A percentile compares a stretch with the other conserved stretches of the same genome.
These are phyloP conservation scores for Botryotinia calthae DNA, from an alignment of 2,329 filamentous ascomycete genomes.

Conservation along the genomic window DNA sequence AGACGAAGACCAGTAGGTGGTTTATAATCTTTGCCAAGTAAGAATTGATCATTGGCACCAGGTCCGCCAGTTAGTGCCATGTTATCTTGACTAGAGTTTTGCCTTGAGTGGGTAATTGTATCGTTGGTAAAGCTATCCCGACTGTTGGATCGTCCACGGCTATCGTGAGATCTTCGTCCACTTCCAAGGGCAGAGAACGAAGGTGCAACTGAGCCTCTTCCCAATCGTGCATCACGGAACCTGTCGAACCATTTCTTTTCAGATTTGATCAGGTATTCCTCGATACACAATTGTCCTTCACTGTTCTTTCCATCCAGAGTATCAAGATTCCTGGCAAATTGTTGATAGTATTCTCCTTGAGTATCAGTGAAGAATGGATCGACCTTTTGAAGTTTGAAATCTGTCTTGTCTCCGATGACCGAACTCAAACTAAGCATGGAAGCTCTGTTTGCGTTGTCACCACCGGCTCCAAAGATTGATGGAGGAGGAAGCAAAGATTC, in stretches of 20 bases:
- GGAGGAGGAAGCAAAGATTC: constrained; percentile 23
- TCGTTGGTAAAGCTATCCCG: constrained; percentile 14
- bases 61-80: constrained; percentile 14
- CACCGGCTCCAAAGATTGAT: constrained; percentile 9
- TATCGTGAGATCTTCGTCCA: constrained; percentile 46
- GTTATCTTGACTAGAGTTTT: constrained; percentile 19
- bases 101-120: constrained; percentile 18
- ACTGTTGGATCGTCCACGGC: constrained; percentile 12
- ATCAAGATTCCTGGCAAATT: constrained; percentile 57
- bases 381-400: constrained; percentile 63
- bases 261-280: constrained; percentile 61
- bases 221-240: constrained; percentile 42
- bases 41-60: constrained; percentile 43
- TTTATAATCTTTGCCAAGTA: constrained; percentile 50
- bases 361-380: constrained; percentile 67
- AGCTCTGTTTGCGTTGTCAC: constrained; percentile 18
- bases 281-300: constrained; percentile 59
- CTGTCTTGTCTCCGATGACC: constrained; percentile 58
- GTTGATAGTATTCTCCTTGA: constrained; percentile 58
- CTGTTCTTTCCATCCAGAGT: constrained; percentile 54
- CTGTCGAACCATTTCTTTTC: constrained; percentile 66
- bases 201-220: not conserved
- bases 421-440: constrained; percentile 47
- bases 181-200: constrained; percentile 1
- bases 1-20: constrained; percentile 56